Percentiles rank a stretch among this genome's conserved stretches.
These are phyloP conservation scores for Wickerhamomyces alni DNA, from an alignment of 805 yeast genomes.

Conservation along the genomic window DNA sequence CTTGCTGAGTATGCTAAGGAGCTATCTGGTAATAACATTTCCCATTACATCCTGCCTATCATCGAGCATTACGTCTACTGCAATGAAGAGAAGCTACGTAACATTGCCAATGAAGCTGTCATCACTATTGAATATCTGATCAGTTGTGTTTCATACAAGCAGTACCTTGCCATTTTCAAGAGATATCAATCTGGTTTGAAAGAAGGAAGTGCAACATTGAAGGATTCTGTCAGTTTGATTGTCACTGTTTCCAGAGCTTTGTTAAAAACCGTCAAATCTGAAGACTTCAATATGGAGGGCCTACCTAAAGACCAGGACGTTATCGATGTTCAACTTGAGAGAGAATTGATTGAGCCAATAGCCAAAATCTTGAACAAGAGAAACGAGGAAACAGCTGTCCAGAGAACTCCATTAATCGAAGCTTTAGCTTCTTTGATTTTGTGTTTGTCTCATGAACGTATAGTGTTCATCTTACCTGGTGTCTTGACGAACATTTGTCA, in stretches of 20 bases:
- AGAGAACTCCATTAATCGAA: constrained; percentile 75
- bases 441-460: constrained; percentile 51
- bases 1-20: constrained; percentile 42
- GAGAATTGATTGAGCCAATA: constrained; percentile 57
- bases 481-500: constrained; percentile 84
- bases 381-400: constrained; percentile 72
- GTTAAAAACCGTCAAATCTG: constrained; percentile 27
- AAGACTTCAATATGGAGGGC: constrained; percentile 19
- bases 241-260: constrained; percentile 51
- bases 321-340: constrained; percentile 42
- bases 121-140: constrained; percentile 55
- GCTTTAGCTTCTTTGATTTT: constrained; percentile 65
- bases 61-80: constrained; percentile 72
- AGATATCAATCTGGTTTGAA: constrained; percentile 55
- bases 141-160: constrained; percentile 64
- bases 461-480: constrained; percentile 67
- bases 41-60: constrained; percentile 80
- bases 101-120: constrained; percentile 61
- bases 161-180: constrained; percentile 66
- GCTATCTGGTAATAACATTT: constrained; percentile 51
- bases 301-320: constrained; percentile 32
- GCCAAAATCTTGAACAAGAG: constrained; percentile 53
- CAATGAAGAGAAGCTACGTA: constrained; percentile 51
- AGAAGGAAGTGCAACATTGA: constrained; percentile 41
- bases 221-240: constrained; percentile 53